Evolutionary conservation across 495 filamentous ascomycete genomes (phyloP).

Genomic region (Aspergillus kassunensis): DNA sequence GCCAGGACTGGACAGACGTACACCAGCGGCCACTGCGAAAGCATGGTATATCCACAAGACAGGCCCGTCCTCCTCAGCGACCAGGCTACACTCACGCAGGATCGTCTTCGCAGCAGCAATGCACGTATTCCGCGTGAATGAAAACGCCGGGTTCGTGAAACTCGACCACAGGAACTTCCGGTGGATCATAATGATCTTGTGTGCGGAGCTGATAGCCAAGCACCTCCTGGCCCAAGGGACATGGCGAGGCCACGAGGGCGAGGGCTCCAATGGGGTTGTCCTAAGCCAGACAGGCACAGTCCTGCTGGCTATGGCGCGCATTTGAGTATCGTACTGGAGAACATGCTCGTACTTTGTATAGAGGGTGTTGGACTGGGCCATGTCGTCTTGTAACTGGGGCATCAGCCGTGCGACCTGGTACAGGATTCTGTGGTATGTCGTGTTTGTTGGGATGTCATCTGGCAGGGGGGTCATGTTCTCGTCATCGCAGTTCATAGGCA

Average conservation of each 20-base stretch:
- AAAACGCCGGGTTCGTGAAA: conserved; percentile 37
- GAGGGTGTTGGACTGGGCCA: conserved; percentile 26
- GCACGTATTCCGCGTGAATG: conserved; percentile 41
- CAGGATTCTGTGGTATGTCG: conserved; percentile 36
- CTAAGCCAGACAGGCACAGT: conserved; percentile 1
- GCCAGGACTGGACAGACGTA: too few species aligned
- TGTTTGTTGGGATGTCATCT: conserved; percentile 33
- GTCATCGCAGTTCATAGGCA: conserved; percentile 38
- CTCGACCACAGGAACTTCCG: conserved; percentile 42
- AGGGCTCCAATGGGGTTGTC: conserved; percentile 22
- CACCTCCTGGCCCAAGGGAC: conserved; percentile 42
- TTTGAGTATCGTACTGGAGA: conserved; percentile 36
- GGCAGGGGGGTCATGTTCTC: conserved; percentile 33
- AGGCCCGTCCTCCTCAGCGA: conserved; percentile 1
- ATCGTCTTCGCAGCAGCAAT: conserved; percentile 45
- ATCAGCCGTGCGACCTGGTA: conserved; percentile 38
- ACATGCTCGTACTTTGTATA: conserved; percentile 42
- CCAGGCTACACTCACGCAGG: conserved; percentile 33
- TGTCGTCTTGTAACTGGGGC: conserved; percentile 36
- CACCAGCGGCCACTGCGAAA: not conserved
- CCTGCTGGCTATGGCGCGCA: conserved; percentile 31
- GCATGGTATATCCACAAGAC: conserved; percentile 9
- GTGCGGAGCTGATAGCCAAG: conserved; percentile 40
- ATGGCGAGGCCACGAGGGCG: conserved; percentile 24
- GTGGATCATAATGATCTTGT: conserved; percentile 53